Evolutionary conservation across 2,329 filamentous ascomycete species (phyloP).

Genomic region (Microsporum audouinii): DNA sequence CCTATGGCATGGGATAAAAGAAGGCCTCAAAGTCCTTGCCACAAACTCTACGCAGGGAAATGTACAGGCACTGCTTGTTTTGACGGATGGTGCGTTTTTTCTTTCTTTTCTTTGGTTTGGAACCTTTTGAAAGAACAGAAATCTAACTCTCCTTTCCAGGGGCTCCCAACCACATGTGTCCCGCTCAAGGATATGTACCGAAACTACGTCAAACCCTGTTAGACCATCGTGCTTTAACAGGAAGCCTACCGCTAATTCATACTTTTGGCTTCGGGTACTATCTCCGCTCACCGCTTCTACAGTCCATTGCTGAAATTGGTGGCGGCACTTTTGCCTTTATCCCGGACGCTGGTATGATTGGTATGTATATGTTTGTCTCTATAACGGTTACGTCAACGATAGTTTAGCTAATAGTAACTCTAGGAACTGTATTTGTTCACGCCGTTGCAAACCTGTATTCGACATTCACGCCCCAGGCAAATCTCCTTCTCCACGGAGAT

Average conservation of each 20-base stretch:
- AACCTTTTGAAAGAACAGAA: neutral
- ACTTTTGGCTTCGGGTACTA: conserved; percentile 46
- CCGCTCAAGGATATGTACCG: conserved; percentile 43
- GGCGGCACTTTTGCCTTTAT: conserved; percentile 52
- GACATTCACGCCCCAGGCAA: conserved; percentile 43
- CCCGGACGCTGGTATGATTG: conserved; percentile 50
- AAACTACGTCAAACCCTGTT: conserved; percentile 36
- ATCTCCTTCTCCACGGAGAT: conserved; percentile 28
- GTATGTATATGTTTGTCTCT: conserved; percentile 12
- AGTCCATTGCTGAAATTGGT: conserved; percentile 48
- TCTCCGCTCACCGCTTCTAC: conserved; percentile 43
- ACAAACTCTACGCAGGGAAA: conserved; percentile 19
- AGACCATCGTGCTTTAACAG: conserved; percentile 23
- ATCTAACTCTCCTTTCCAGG: conserved; percentile 1
- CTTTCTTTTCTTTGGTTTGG: neutral
- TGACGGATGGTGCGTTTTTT: conserved; percentile 20
- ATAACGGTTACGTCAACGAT: neutral
- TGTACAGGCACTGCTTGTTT: conserved; percentile 24
- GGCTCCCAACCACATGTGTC: conserved; percentile 45
- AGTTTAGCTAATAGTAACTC: neutral
- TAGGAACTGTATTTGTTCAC: conserved; percentile 48
- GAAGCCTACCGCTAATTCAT: conserved; percentile 34
- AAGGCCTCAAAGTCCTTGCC: conserved; percentile 41
- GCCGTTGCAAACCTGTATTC: conserved; percentile 51
- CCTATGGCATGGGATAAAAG: conserved; percentile 46